Evolutionary conservation across 441 rosid species (phyloP).

Genomic region (Aleurites moluccanus): DNA sequence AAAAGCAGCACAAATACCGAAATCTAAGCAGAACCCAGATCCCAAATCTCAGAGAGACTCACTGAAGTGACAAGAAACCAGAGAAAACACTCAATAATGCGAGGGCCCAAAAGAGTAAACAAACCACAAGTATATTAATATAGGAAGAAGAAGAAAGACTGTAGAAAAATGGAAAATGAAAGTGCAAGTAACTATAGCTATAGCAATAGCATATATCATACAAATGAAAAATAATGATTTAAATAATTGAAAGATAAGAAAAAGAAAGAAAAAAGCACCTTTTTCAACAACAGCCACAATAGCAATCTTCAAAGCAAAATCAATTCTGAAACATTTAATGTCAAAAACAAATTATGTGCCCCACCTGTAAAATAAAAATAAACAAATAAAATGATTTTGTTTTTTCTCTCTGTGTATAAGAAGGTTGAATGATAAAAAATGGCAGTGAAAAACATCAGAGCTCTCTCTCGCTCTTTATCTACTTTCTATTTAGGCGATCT

Average conservation of each 20-base stretch:
- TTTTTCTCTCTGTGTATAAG: background rate
- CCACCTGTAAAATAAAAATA: conserved; percentile 23
- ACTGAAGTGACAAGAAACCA: conserved; percentile 26
- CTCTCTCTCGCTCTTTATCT: background rate
- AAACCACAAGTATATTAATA: conserved; percentile 20
- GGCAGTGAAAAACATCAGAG: background rate
- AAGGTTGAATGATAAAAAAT: background rate
- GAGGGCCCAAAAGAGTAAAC: conserved; percentile 24
- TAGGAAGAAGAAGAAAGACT: background rate
- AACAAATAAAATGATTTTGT: too few species aligned
- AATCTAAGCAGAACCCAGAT: conserved; percentile 51
- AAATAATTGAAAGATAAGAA: conserved; percentile 9
- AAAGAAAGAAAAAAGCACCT: conserved; percentile 22
- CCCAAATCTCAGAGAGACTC: conserved; percentile 38
- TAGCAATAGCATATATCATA: background rate
- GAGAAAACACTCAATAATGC: conserved; percentile 23
- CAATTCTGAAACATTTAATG: conserved; percentile 27
- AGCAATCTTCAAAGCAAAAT: conserved; percentile 29
- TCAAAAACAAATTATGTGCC: conserved; percentile 31
- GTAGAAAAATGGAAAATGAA: conserved; percentile 4
- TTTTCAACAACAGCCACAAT: conserved; percentile 17
- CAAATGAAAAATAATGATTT: background rate
- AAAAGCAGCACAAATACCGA: conserved; percentile 28
- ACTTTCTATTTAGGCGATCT: too few species aligned
- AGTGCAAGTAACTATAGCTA: background rate